Conservation (phyloP, 768 basidiomycete species). For the Coprinellus aureogranulatus region DNA sequence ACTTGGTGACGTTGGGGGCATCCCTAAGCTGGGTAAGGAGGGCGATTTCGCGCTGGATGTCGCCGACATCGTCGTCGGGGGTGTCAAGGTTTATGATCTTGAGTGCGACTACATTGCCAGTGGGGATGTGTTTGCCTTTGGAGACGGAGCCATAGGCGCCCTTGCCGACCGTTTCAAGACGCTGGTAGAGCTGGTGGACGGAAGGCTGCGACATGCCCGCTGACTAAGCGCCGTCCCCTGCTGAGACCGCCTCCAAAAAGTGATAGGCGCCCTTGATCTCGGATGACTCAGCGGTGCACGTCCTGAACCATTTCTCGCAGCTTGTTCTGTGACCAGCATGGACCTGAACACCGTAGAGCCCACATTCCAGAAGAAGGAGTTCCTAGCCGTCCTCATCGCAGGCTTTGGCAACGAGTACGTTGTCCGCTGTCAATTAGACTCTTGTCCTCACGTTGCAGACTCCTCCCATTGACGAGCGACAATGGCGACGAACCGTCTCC, state of each 20-base stretch:
- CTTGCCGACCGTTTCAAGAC: slow-evolving; percentile 91
- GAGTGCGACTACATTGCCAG: slow-evolving; percentile 88
- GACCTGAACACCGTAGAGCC: slow-evolving; percentile 58
- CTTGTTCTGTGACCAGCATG: slow-evolving; percentile 39
- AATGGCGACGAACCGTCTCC: slow-evolving; percentile 80
- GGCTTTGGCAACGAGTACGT: slow-evolving; percentile 91
- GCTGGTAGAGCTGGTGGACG: slow-evolving; percentile 78
- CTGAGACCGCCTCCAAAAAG: too few species aligned
- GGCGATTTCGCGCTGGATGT: slow-evolving; percentile 95
- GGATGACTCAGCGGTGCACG: too few species aligned
- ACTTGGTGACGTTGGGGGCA: slow-evolving; percentile 88
- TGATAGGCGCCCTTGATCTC: too few species aligned
- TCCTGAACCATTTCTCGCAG: slow-evolving; percentile 11
- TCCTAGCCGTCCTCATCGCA: slow-evolving; percentile 83
- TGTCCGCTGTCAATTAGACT: background rate
- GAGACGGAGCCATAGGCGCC: slow-evolving; percentile 96
- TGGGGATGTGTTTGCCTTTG: slow-evolving; percentile 80
- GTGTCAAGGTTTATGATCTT: slow-evolving; percentile 99
- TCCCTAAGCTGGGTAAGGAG: slow-evolving; percentile 87
- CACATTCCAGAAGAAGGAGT: slow-evolving; percentile 65
- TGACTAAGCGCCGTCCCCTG: background rate
- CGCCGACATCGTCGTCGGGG: slow-evolving; percentile 91
- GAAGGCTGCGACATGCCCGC: slow-evolving; percentile 46
- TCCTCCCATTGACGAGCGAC: slow-evolving; percentile 71
- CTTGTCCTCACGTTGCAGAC: slow-evolving; percentile 38